Percentiles rank a stretch among this genome's conserved stretches.
Evolutionary conservation across 2,329 filamentous ascomycete genomes (phyloP).

Genomic region (Cordyceps fumosorosea): DNA sequence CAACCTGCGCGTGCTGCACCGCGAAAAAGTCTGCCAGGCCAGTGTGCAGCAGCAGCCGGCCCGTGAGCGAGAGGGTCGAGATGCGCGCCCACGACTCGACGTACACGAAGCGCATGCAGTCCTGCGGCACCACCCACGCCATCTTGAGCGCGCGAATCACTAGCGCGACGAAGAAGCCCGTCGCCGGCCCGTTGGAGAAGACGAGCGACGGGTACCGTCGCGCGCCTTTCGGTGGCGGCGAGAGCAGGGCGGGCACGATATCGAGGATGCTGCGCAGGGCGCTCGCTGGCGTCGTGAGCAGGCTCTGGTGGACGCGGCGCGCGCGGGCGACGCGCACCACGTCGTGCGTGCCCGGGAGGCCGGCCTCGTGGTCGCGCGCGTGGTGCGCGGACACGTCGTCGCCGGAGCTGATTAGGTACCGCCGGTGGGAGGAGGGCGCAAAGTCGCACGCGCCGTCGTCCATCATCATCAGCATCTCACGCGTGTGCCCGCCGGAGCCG

Average conservation of each 20-base stretch:
- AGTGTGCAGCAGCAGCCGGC: constrained; percentile 60
- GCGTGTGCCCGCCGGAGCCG: constrained; percentile 88
- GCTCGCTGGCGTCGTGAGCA: constrained; percentile 65
- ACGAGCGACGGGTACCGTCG: constrained; percentile 63
- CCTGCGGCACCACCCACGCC: constrained; percentile 35
- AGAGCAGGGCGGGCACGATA: constrained; percentile 51
- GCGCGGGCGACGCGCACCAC: constrained; percentile 68
- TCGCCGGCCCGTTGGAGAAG: constrained; percentile 83
- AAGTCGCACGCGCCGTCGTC: constrained; percentile 47
- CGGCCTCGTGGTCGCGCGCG: constrained; percentile 50
- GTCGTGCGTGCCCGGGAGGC: constrained; percentile 48
- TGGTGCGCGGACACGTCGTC: constrained; percentile 61
- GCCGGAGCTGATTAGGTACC: constrained; percentile 73
- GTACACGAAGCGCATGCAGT: constrained; percentile 69
- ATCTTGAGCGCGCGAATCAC: constrained; percentile 44
- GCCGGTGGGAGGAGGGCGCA: constrained; percentile 57
- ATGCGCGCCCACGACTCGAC: constrained; percentile 92
- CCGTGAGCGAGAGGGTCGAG: constrained; percentile 74
- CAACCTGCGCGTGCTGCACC: constrained; percentile 71
- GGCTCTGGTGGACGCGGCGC: constrained; percentile 72
- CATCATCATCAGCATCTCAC: constrained; percentile 88
- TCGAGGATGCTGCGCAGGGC: constrained; percentile 58
- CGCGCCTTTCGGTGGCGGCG: constrained; percentile 21
- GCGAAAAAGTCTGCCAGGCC: constrained; percentile 69
- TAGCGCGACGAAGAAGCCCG: constrained; percentile 66